phyloP scores from a whole-genome alignment of 2,329 filamentous ascomycete species.

The Gyromitra esculenta region DNA sequence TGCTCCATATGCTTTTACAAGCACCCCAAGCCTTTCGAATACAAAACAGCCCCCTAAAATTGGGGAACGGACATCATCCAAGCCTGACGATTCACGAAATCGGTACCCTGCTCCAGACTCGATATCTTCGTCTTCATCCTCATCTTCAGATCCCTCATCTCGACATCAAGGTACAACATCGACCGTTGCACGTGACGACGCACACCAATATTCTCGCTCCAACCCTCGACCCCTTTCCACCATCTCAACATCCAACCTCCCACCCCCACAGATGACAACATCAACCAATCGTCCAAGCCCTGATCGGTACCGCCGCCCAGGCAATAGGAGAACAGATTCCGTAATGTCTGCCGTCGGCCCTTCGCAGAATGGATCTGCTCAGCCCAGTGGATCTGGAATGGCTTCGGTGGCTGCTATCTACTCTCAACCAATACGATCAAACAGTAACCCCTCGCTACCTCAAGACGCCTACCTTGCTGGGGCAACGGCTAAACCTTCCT shows the following conservation, averaged over 20 bases:
- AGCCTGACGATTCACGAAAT: slow-evolving; percentile 52
- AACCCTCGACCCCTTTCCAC: slow-evolving; percentile 65
- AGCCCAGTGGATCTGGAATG: slow-evolving; percentile 67
- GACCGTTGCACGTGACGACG: slow-evolving; percentile 61
- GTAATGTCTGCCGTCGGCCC: slow-evolving; percentile 52
- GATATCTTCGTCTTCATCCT: slow-evolving; percentile 63
- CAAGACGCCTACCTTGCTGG: slow-evolving; percentile 42
- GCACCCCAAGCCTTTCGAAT: slow-evolving; percentile 60
- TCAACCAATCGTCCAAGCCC: slow-evolving; percentile 58
- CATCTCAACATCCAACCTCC: slow-evolving; percentile 67
- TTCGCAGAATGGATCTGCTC: slow-evolving; percentile 60
- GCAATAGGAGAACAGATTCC: slow-evolving; percentile 54
- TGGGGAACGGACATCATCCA: slow-evolving; percentile 61
- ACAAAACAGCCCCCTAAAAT: slow-evolving; percentile 63
- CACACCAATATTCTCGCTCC: slow-evolving; percentile 62
- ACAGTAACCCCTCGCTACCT: slow-evolving; percentile 56
- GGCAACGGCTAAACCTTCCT: slow-evolving; percentile 46
- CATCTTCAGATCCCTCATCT: slow-evolving; percentile 65
- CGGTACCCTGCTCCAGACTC: slow-evolving; percentile 58
- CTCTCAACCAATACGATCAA: slow-evolving; percentile 62
- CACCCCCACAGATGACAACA: slow-evolving; percentile 61
- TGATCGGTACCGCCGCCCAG: slow-evolving; percentile 56
- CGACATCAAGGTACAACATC: slow-evolving; percentile 62
- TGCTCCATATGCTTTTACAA: slow-evolving; percentile 76
- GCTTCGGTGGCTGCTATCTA: slow-evolving; percentile 68